Evolutionary conservation across 164 flowering plant species (phyloP).

Genomic region (Protea cynaroides): DNA sequence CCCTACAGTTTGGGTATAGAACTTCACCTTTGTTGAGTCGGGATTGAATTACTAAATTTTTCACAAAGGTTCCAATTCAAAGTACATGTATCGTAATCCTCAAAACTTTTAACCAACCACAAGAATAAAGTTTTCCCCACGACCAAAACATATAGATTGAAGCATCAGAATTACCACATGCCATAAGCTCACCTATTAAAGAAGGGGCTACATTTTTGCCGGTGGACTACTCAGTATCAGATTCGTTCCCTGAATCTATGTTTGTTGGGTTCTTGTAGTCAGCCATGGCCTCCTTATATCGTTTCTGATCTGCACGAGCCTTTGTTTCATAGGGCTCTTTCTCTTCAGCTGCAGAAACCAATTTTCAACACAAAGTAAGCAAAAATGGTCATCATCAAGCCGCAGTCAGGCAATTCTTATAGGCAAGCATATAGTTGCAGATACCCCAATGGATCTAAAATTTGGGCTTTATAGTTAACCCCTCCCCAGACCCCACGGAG

Average conservation of each 20-base stretch:
- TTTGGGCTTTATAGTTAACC: too few species aligned
- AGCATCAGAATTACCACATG: background rate
- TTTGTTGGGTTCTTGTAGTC: slow-evolving; percentile 67
- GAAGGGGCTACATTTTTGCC: background rate
- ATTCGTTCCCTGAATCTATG: slow-evolving; percentile 62
- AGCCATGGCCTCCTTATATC: slow-evolving; percentile 64
- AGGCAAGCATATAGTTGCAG: too few species aligned
- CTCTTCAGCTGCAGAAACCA: slow-evolving; percentile 54
- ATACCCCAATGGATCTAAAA: too few species aligned
- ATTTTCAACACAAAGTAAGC: background rate
- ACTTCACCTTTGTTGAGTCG: too few species aligned
- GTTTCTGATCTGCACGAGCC: slow-evolving; percentile 69
- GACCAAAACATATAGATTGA: background rate
- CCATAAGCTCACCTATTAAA: too few species aligned
- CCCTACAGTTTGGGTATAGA: too few species aligned
- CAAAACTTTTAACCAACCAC: background rate
- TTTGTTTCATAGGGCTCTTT: slow-evolving; percentile 78
- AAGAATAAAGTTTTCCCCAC: too few species aligned
- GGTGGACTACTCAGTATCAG: slow-evolving; percentile 46
- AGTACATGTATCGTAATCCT: background rate
- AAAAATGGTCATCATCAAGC: too few species aligned
- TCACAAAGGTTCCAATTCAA: background rate
- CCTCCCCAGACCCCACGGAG: too few species aligned
- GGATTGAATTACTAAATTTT: too few species aligned
- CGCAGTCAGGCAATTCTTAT: too few species aligned